These are phyloP conservation scores for Pleurotus giganteus DNA, from an alignment of 768 basidiomycete species.

Conservation along the genomic window DNA sequence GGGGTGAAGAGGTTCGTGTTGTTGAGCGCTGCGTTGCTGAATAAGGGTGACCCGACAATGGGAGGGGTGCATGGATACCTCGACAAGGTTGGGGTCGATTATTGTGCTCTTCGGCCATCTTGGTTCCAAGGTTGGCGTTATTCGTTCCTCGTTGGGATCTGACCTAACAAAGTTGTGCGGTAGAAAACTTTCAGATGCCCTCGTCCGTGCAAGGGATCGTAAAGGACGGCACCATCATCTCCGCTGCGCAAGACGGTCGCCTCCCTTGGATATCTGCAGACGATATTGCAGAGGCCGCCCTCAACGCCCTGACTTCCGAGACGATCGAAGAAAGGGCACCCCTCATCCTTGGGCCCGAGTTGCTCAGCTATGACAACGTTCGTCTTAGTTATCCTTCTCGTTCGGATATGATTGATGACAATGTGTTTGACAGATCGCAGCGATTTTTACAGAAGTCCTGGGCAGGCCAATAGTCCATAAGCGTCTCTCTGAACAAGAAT, in stretches of 20 bases:
- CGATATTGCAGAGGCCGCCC: conserved; percentile 31
- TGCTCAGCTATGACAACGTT: conserved; percentile 30
- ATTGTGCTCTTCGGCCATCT: conserved; percentile 32
- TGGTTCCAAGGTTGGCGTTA: conserved; percentile 37
- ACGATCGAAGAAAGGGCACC: conserved; percentile 22
- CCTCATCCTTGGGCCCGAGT: conserved; percentile 30
- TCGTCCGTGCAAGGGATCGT: conserved; percentile 20
- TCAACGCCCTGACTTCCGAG: conserved; percentile 23
- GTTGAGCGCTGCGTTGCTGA: conserved; percentile 23
- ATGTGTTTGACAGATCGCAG: conserved; percentile 18
- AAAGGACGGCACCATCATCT: conserved; percentile 21
- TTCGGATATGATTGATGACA: not conserved
- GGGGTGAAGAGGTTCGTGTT: conserved; percentile 33
- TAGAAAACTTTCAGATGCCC: conserved; percentile 29
- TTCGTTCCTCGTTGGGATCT: too few species aligned
- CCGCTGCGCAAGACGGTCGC: conserved; percentile 24
- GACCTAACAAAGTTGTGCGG: not conserved
- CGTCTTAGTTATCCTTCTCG: not conserved
- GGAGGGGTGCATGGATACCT: conserved; percentile 36
- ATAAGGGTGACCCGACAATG: conserved; percentile 20
- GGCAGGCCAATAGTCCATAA: conserved; percentile 28
- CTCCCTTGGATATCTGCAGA: conserved; percentile 28
- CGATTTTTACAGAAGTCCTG: conserved; percentile 21
- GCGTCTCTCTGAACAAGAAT: conserved; percentile 19
- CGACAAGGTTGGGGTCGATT: conserved; percentile 28